A percentile compares a stretch with the other conserved stretches of the same genome.
These are phyloP conservation scores for Phytophthora fragariaefolia DNA, from an alignment of 352 stramenopile genomes.

Conservation along the genomic window DNA sequence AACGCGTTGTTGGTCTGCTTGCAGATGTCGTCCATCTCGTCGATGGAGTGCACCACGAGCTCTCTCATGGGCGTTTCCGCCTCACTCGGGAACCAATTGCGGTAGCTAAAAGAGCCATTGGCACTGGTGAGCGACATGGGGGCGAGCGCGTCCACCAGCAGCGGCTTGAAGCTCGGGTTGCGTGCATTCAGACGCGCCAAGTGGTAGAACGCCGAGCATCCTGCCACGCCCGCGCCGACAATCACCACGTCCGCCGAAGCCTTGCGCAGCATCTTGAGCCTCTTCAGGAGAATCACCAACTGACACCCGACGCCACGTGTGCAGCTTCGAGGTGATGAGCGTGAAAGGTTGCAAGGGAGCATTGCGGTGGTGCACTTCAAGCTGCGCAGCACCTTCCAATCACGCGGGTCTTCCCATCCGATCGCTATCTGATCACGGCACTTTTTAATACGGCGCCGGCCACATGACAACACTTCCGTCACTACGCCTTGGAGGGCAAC, in stretches of 20 bases:
- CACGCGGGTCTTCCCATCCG: slow-evolving; percentile 19
- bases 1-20: slow-evolving; percentile 68
- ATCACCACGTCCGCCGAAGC: slow-evolving; percentile 70
- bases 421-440: background rate
- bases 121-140: slow-evolving; percentile 78
- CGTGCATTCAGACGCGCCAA: slow-evolving; percentile 68
- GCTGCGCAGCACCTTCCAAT: slow-evolving; percentile 25
- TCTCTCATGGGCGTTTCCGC: slow-evolving; percentile 70
- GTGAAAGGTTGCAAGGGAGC: slow-evolving; percentile 28
- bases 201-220: slow-evolving; percentile 84
- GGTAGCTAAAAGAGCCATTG: slow-evolving; percentile 84
- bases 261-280: slow-evolving; percentile 49
- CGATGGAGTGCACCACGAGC: slow-evolving; percentile 76
- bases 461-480: slow-evolving; percentile 23
- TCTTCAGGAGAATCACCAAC: slow-evolving; percentile 19
- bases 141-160: slow-evolving; percentile 72
- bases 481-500: background rate
- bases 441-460: slow-evolving; percentile 3
- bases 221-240: slow-evolving; percentile 73
- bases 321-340: slow-evolving; percentile 8
- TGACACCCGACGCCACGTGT: slow-evolving; percentile 11
- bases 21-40: slow-evolving; percentile 75
- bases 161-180: slow-evolving; percentile 68
- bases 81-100: slow-evolving; percentile 84
- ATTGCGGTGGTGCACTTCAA: slow-evolving; percentile 32